Evolutionary conservation across 1,284 basidiomycete genomes (phyloP), one percentile per base, ranked within the genome.

Genomic region (Ustilago curta): DNA sequence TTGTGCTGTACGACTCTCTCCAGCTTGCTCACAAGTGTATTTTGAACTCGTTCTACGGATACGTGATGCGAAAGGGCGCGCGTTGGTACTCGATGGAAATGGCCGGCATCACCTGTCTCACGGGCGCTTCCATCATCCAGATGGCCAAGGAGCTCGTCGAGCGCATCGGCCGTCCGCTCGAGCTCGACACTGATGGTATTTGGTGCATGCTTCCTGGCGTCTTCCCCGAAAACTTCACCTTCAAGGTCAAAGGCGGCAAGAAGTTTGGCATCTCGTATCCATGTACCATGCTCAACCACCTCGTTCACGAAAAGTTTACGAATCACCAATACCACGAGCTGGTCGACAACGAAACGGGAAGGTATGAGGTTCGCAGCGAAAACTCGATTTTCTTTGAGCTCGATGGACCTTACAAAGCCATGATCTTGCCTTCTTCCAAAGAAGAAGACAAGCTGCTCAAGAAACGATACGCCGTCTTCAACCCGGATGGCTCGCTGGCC

Each of bases 61-160:
- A 99, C 83, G 97, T 99, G 85, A 99, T 99, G 97, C 91, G 96
- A 40, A 99, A 99, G 85, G 97, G 97, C 63, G 97, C 97, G 18
- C 89, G 97, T 23, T 99, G 97, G 97, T 96, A 99, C 86, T 98
- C 95, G 40, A 99, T 99, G 97, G 97, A 99, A 87, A 99, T 99
- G 97, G 97, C 97, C 0, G 97, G 97, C 21, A 98, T 99, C 80
- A 99, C 97, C 9, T 99, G 97, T 87, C 87, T 99, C 51, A 99
- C 97, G 0, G 97, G 97, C n/a, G 95, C 97, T 7, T 94, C 91
- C 4, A 99, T 99, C 87, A 99, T 99, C 79, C 97, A 99, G 85
- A 96, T 99, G 94, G 97, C 97, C n/a, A 91, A 97, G 40, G 93
- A 96, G 71, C 79, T 86, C 27, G 97, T 99, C 27, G 97, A 99